A percentile compares a stretch with the other conserved stretches of the same genome.
Evolutionary conservation across 345 rosid species (phyloP).

Genomic region (Eucalyptus marginata): DNA sequence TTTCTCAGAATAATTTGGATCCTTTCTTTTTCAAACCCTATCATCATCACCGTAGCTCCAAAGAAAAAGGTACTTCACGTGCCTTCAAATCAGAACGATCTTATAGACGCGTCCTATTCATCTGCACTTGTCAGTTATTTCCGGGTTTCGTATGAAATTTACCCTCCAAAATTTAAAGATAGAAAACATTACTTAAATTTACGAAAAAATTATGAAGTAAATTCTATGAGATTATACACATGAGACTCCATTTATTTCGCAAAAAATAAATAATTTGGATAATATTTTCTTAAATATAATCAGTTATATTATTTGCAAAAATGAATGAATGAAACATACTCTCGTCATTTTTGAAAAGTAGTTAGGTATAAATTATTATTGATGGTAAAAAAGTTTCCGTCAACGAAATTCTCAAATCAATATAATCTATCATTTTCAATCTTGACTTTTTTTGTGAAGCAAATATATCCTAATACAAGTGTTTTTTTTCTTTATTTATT

Average conservation of each 20-base stretch:
- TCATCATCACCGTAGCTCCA: neutral
- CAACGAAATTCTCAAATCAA: neutral
- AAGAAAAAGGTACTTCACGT: neutral
- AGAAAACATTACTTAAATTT: neutral
- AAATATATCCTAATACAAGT: neutral
- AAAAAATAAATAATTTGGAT: neutral
- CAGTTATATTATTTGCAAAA: too few species aligned
- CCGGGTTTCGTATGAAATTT: neutral
- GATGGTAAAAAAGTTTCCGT: fast-evolving
- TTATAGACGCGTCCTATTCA: neutral
- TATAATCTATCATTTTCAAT: neutral
- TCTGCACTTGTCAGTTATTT: neutral
- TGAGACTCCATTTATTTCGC: neutral
- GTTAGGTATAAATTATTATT: neutral
- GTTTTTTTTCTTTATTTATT: neutral
- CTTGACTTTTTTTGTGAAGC: neutral
- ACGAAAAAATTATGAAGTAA: neutral
- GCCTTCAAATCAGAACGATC: neutral
- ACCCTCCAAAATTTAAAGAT: neutral
- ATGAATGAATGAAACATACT: neutral
- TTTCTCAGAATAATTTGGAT: neutral
- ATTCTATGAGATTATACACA: neutral
- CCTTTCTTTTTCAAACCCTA: neutral
- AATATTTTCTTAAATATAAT: neutral
- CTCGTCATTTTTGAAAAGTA: too few species aligned